Evolutionary conservation across 2,329 filamentous ascomycete genomes (phyloP).

Genomic region (Aspergillus glaucus): DNA sequence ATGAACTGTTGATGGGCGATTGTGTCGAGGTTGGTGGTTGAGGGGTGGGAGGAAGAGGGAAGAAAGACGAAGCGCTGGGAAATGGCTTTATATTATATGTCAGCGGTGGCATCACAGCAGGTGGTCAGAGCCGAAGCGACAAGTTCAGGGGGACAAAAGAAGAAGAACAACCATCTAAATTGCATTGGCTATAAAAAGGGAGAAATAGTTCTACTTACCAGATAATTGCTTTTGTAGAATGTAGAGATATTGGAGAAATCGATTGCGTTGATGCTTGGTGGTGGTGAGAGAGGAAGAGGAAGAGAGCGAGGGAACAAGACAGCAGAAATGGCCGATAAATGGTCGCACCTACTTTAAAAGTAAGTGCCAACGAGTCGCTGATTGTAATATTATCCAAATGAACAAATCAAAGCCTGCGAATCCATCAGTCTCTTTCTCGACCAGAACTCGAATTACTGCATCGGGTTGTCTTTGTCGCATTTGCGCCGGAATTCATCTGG

Average conservation of each 20-base stretch:
- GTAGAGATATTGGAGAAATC: constrained; percentile 2
- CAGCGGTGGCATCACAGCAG: constrained; percentile 32
- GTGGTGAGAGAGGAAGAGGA: constrained; percentile 10
- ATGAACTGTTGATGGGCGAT: constrained; percentile 3
- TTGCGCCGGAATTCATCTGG: not conserved
- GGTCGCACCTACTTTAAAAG: not conserved
- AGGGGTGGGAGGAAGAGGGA: constrained; percentile 17
- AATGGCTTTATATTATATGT: constrained; percentile 19
- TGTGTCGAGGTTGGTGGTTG: constrained; percentile 8
- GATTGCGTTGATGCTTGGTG: constrained; percentile 1
- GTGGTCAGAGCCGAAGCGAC: constrained; percentile 7
- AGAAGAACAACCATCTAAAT: not conserved
- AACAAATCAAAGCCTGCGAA: not conserved
- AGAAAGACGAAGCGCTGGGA: constrained; percentile 12
- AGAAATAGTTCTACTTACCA: not conserved
- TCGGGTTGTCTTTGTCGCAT: constrained; percentile 3
- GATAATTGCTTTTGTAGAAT: not conserved
- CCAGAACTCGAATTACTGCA: not conserved
- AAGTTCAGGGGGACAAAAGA: not conserved
- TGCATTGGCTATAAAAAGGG: not conserved
- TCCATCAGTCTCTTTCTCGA: not conserved
- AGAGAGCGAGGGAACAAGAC: constrained; percentile 5
- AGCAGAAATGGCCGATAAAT: constrained; percentile 13
- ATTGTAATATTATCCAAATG: not conserved
- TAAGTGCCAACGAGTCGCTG: too few relatives aligned